phyloP scores from a whole-genome alignment of 805 yeast genomes.

The Clavispora phyllophila region DNA sequence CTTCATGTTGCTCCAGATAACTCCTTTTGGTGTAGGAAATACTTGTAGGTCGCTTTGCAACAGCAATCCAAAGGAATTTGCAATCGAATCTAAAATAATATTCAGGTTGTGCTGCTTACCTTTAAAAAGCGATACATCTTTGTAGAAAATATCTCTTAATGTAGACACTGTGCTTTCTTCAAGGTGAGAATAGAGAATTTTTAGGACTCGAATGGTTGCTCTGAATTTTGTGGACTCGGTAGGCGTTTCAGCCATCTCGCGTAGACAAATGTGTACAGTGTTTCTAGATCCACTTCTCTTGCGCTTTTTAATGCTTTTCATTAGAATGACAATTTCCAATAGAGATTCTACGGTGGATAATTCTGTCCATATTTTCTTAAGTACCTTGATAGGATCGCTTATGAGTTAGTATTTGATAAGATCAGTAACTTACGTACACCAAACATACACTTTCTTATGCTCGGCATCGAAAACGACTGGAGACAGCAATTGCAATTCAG shows the following conservation, averaged over 20 bases:
- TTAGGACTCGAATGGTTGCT: conserved; percentile 5
- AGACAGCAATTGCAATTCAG: neutral
- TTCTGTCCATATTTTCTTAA: neutral
- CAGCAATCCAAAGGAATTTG: conserved; percentile 3
- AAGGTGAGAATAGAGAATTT: conserved; percentile 6
- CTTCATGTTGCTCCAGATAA: conserved; percentile 10
- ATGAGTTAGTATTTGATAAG: neutral
- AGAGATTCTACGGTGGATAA: neutral
- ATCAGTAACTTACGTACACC: neutral
- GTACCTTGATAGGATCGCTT: neutral
- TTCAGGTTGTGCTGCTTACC: conserved; percentile 13
- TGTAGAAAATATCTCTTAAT: conserved; percentile 13
- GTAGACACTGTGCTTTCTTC: conserved; percentile 6
- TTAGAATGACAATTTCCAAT: neutral
- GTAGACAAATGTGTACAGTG: neutral
- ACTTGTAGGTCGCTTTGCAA: conserved; percentile 6
- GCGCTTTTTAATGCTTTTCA: neutral
- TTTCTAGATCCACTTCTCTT: neutral
- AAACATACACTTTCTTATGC: neutral
- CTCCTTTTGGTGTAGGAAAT: conserved; percentile 12
- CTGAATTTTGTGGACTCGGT: conserved; percentile 6
- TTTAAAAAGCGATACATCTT: conserved; percentile 10
- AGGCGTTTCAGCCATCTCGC: conserved; percentile 10
- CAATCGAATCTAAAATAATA: conserved; percentile 3
- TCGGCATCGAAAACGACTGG: neutral